Evolutionary conservation across 371 early-diverging fungal genomes (phyloP).

Genomic region (Apophysomyces ossiformis): DNA sequence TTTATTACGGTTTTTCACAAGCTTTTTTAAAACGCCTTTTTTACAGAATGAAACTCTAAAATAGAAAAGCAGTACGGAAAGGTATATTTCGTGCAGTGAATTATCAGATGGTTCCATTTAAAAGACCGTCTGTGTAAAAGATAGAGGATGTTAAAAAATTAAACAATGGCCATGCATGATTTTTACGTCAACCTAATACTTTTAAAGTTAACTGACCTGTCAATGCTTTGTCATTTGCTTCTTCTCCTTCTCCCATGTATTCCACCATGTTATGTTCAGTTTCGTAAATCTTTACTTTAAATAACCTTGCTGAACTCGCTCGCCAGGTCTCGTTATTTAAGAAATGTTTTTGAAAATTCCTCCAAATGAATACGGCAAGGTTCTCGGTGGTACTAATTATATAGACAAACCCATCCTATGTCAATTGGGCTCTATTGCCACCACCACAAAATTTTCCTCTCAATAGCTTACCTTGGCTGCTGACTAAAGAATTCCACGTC

Average conservation of each 20-base stretch:
- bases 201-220: too few species aligned
- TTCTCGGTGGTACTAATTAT: conserved; percentile 84
- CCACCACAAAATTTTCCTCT: background rate
- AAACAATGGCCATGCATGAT: background rate
- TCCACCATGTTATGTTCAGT: conserved; percentile 77
- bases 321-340: conserved; percentile 35
- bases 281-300: conserved; percentile 74
- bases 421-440: background rate
- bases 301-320: conserved; percentile 41
- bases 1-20: too few species aligned
- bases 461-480: conserved; percentile 39
- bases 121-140: too few species aligned
- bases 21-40: too few species aligned
- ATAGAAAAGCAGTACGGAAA: too few species aligned
- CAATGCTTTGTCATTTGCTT: conserved; percentile 1
- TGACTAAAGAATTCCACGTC: conserved; percentile 66
- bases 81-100: too few species aligned
- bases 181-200: background rate
- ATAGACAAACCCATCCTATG: background rate
- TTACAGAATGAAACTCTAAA: too few species aligned
- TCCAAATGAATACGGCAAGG: conserved; percentile 86
- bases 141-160: too few species aligned
- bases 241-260: conserved; percentile 69
- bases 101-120: too few species aligned
- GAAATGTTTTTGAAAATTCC: conserved; percentile 55